Evolutionary conservation across 768 basidiomycete genomes (phyloP), one percentile per base, ranked within the genome.

Genomic region (Leccinum subtestaceum): DNA sequence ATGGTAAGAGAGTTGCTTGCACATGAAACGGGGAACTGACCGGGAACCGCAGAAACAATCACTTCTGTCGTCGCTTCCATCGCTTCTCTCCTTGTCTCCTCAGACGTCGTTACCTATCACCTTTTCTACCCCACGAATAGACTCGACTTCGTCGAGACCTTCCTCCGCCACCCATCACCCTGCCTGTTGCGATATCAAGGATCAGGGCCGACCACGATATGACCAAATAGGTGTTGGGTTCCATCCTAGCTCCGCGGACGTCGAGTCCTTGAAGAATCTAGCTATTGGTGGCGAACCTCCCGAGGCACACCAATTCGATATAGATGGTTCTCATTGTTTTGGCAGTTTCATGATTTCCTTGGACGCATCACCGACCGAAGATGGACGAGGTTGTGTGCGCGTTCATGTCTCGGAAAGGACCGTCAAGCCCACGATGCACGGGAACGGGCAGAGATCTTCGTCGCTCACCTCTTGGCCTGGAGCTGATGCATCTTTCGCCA

Each of bases 41-140:
- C 57, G 48, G 34, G 57, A 29, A 47, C 15, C n/a, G 25, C 46
- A 68, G 77, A 76, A 75, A 58, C 78, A 90, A 84, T 88, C 89
- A 65, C 81, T 92, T 49, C 79, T 91, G 47, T 91, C 88, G 65
- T 88, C 88, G 2, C 80, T 92, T 27, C 90, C 90, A 15, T 83
- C 85, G 21, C 80, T 92, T 47, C 80, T 91, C 55, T 86, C 89
- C 21, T 77, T 89, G 75, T 81, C 86, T 52, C 75, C 84, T 61
- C 84, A 86, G 60, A 76, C 80, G 21, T 65, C 81, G 25, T 65
- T 84, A 12, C 83, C 84, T 52, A 79, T 82, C 49, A 78, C 78
- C 61, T 84, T 87, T 69, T 79, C 83, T 25, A 72, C 84, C 58
- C 81, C 86, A 25, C 73, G 79, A 29, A 74, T 83, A 13, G 61